Conservation (phyloP, 225 moss, liverwort and hornwort species). For the Pleurozium schreberi region DNA sequence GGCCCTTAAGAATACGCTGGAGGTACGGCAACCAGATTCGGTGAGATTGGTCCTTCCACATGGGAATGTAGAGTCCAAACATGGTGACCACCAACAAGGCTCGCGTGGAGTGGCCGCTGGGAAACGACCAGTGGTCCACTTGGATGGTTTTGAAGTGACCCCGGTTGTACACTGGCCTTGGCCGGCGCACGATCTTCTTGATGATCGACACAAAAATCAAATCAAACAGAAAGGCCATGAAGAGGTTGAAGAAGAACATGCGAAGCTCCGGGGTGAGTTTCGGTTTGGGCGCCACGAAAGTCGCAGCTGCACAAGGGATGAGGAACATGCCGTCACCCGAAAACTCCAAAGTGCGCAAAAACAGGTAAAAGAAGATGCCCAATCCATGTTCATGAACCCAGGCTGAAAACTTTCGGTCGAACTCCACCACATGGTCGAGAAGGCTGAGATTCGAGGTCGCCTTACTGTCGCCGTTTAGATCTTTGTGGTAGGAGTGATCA, state of each 20-base stretch:
- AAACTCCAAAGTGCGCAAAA: slow-evolving; percentile 48
- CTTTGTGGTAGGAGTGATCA: background rate
- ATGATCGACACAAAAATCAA: slow-evolving; percentile 43
- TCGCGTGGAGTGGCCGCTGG: slow-evolving; percentile 72
- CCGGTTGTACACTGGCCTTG: slow-evolving; percentile 60
- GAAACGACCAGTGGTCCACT: slow-evolving; percentile 72
- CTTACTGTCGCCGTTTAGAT: background rate
- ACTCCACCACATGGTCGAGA: slow-evolving; percentile 26
- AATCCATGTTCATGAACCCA: slow-evolving; percentile 46
- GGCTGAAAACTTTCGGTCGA: slow-evolving; percentile 55
- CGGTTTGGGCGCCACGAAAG: slow-evolving; percentile 42
- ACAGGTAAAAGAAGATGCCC: slow-evolving; percentile 37
- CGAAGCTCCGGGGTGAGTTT: slow-evolving; percentile 38
- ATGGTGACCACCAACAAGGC: slow-evolving; percentile 56
- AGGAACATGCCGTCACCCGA: slow-evolving; percentile 62
- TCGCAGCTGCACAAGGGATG: slow-evolving; percentile 57
- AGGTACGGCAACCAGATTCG: slow-evolving; percentile 3
- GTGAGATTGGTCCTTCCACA: slow-evolving; percentile 33
- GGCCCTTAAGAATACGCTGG: background rate
- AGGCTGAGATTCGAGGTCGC: background rate
- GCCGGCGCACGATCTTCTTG: slow-evolving; percentile 57
- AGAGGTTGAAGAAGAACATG: slow-evolving; percentile 63
- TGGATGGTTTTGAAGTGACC: slow-evolving; percentile 51
- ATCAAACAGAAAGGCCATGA: slow-evolving; percentile 61
- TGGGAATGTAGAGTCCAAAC: slow-evolving; percentile 48